Evolutionary conservation across 2,329 filamentous ascomycete species (phyloP).

Genomic region (Penicillium sp.): DNA sequence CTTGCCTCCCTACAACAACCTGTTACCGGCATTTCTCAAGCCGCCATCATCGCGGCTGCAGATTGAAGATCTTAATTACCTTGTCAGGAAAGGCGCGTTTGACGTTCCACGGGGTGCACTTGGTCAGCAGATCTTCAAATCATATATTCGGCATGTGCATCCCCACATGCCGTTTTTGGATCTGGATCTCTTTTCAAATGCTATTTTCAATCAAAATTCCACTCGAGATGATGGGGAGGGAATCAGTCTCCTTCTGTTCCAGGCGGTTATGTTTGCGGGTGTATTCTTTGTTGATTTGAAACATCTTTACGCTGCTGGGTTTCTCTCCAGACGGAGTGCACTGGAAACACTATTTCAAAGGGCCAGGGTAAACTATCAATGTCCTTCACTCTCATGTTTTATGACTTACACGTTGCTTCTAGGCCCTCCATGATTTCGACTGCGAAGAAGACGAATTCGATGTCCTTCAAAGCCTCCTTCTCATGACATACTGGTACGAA

Average conservation of each 20-base stretch:
- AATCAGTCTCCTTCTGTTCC: constrained; percentile 5
- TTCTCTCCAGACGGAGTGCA: constrained; percentile 7
- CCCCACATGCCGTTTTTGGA: constrained; percentile 12
- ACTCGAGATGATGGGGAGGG: background rate
- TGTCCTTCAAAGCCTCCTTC: constrained; percentile 75
- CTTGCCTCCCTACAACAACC: constrained; percentile 4
- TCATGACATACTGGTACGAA: constrained; percentile 94
- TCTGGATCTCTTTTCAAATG: constrained; percentile 1
- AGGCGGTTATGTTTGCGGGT: constrained; percentile 13
- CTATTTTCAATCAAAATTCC: background rate
- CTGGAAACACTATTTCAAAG: constrained; percentile 7
- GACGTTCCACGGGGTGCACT: background rate
- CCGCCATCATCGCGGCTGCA: background rate
- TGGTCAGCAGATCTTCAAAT: constrained; percentile 5
- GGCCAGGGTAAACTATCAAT: constrained; percentile 70
- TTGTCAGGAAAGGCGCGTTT: constrained; percentile 7
- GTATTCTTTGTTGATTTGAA: constrained; percentile 10
- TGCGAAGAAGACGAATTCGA: constrained; percentile 80
- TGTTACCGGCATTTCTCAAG: constrained; percentile 5
- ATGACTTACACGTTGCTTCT: background rate
- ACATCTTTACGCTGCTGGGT: constrained; percentile 9
- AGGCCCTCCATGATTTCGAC: constrained; percentile 76
- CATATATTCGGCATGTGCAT: constrained; percentile 12
- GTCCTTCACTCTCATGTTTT: no score
- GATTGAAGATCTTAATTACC: constrained; percentile 6